phyloP scores from a whole-genome alignment of 192 early-diverging fungal genomes.

The Coemansia sp. region DNA sequence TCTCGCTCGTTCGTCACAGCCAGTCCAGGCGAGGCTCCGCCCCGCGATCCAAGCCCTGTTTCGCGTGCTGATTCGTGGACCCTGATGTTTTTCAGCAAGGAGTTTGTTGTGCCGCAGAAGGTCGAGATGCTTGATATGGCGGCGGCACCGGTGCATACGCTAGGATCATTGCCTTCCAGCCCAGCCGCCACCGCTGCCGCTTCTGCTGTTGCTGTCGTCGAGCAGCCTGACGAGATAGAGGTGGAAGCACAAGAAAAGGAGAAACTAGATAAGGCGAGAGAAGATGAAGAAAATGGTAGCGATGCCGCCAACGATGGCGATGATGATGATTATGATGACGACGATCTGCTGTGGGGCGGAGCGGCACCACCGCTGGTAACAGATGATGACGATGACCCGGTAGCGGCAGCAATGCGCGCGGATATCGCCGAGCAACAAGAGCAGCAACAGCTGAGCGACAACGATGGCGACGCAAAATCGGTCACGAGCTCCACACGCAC shows the following conservation, averaged over 20 bases:
- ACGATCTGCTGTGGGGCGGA: slow-evolving; percentile 18
- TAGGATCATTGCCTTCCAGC: too few species aligned
- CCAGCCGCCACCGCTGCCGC: too few species aligned
- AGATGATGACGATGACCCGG: slow-evolving; percentile 7
- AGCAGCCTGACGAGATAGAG: too few species aligned
- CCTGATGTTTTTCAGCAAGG: slow-evolving; percentile 54
- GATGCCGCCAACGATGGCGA: slow-evolving; percentile 1
- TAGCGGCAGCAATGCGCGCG: slow-evolving; percentile 7
- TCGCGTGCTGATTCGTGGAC: slow-evolving; percentile 46
- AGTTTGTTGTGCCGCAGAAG: slow-evolving; percentile 41
- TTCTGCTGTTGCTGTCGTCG: too few species aligned
- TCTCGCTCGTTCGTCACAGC: slow-evolving; percentile 17
- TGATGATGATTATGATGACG: slow-evolving; percentile 5
- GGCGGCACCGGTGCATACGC: neutral
- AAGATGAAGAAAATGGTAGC: neutral
- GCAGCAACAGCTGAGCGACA: neutral
- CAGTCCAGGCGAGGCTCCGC: neutral
- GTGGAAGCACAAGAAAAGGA: too few species aligned
- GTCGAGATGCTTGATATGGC: neutral
- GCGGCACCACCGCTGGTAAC: slow-evolving; percentile 5
- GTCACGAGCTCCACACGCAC: slow-evolving; percentile 9
- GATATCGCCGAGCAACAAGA: slow-evolving; percentile 8
- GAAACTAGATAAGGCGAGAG: too few species aligned
- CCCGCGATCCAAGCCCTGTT: neutral
- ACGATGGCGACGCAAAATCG: slow-evolving; percentile 12